Percentiles rank a stretch among this genome's conserved stretches.
Evolutionary conservation across 805 yeast genomes (phyloP).

Genomic region (Tetrapisispora iriomotensis): DNA sequence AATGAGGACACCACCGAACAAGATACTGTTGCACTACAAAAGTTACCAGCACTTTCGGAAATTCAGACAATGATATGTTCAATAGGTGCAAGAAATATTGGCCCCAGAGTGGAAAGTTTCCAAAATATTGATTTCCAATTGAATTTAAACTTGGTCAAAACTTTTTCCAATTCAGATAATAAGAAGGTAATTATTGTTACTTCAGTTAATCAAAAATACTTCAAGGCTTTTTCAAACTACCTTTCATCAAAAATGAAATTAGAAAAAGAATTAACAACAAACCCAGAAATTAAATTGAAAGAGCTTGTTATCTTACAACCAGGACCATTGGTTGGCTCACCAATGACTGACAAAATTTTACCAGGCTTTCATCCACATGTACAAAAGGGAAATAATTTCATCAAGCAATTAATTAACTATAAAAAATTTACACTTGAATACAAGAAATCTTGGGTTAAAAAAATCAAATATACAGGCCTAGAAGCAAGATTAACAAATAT

Average conservation of each 20-base stretch:
- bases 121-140: constrained; percentile 15
- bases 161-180: constrained; percentile 7
- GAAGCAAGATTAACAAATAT: constrained; percentile 14
- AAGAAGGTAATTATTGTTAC: constrained; percentile 17
- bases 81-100: constrained; percentile 12
- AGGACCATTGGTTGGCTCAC: constrained; percentile 25
- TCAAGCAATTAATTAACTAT: constrained; percentile 4
- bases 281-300: constrained; percentile 6
- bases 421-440: constrained; percentile 10
- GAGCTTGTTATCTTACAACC: constrained; percentile 17
- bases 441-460: constrained; percentile 13
- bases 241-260: constrained; percentile 14
- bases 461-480: constrained; percentile 23
- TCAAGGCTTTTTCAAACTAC: constrained; percentile 13
- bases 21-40: background rate
- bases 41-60: constrained; percentile 2
- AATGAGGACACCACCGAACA: background rate
- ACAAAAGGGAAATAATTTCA: background rate
- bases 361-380: constrained; percentile 4
- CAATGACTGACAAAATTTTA: constrained; percentile 8
- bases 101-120: constrained; percentile 6
- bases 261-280: constrained; percentile 12
- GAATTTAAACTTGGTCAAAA: constrained; percentile 10
- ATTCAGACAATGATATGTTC: constrained; percentile 12
- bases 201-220: constrained; percentile 14